Evolutionary conservation across 106 monocot species (phyloP).

Genomic region (Allium sativum): DNA sequence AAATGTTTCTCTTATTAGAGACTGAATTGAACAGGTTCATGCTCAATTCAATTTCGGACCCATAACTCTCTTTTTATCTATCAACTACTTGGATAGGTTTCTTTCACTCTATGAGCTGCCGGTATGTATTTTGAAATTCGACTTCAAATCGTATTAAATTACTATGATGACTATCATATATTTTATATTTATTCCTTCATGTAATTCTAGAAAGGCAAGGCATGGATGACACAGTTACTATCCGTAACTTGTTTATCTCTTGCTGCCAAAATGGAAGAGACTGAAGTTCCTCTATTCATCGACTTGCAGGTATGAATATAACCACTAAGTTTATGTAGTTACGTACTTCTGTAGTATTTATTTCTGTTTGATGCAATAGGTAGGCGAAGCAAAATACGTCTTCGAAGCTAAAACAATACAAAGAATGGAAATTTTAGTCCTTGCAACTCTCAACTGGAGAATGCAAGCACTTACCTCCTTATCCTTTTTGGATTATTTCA

Average conservation of each 20-base stretch:
- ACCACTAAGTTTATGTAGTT: background rate
- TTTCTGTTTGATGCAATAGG: slow-evolving; percentile 12
- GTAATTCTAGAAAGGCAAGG: slow-evolving; percentile 35
- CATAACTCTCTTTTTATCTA: slow-evolving; percentile 48
- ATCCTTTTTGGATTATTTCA: slow-evolving; percentile 51
- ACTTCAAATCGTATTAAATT: background rate
- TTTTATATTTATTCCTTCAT: background rate
- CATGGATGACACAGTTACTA: slow-evolving; percentile 72
- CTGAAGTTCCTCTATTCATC: slow-evolving; percentile 44
- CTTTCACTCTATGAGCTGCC: slow-evolving; percentile 61
- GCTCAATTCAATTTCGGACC: slow-evolving; percentile 59
- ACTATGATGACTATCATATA: background rate
- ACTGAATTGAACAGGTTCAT: slow-evolving; percentile 36
- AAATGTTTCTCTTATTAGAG: too few relatives aligned
- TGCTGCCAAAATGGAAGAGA: slow-evolving; percentile 78
- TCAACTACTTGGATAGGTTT: slow-evolving; percentile 91
- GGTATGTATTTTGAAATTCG: slow-evolving; percentile 28
- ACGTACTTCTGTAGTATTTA: background rate
- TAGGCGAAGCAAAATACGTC: slow-evolving; percentile 31
- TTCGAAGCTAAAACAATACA: slow-evolving; percentile 58
- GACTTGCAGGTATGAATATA: slow-evolving; percentile 56
- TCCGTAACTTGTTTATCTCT: slow-evolving; percentile 75
- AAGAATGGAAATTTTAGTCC: slow-evolving; percentile 67
- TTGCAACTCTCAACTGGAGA: slow-evolving; percentile 58
- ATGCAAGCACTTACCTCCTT: slow-evolving; percentile 68